These are phyloP conservation scores for Talaromyces thailandensis DNA, from an alignment of 495 filamentous ascomycete species.

Conservation along the genomic window DNA sequence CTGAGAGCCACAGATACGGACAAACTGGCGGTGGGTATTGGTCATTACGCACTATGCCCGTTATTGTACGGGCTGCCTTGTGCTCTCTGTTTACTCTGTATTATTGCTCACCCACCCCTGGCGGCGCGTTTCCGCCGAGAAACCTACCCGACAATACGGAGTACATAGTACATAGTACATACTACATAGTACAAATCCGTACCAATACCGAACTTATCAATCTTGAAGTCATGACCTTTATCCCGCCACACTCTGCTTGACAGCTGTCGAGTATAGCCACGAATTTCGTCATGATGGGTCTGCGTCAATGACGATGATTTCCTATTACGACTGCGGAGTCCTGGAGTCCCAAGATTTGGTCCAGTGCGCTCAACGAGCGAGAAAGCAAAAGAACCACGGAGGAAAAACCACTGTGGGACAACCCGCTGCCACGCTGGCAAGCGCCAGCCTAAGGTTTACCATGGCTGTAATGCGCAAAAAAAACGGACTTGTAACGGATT, in stretches of 20 bases:
- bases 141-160: neutral
- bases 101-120: neutral
- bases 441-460: conserved; percentile 5
- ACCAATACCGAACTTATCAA: neutral
- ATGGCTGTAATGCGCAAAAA: neutral
- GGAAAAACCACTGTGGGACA: conserved; percentile 3
- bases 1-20: neutral
- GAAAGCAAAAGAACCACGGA: neutral
- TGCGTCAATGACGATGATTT: conserved; percentile 3
- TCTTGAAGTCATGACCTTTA: neutral
- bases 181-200: neutral
- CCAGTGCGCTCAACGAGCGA: neutral
- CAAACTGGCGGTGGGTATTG: conserved; percentile 6
- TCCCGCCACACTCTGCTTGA: neutral
- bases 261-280: conserved; percentile 2
- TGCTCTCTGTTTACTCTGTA: neutral
- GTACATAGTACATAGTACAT: no score
- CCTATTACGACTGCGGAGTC: neutral
- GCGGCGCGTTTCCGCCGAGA: neutral
- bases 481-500: neutral
- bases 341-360: neutral
- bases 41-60: neutral
- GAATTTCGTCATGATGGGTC: neutral
- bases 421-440: conserved; percentile 11
- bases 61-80: neutral